Evolutionary conservation across 805 yeast genomes (phyloP).

Genomic region (Trichomonascus vanleenenianus): DNA sequence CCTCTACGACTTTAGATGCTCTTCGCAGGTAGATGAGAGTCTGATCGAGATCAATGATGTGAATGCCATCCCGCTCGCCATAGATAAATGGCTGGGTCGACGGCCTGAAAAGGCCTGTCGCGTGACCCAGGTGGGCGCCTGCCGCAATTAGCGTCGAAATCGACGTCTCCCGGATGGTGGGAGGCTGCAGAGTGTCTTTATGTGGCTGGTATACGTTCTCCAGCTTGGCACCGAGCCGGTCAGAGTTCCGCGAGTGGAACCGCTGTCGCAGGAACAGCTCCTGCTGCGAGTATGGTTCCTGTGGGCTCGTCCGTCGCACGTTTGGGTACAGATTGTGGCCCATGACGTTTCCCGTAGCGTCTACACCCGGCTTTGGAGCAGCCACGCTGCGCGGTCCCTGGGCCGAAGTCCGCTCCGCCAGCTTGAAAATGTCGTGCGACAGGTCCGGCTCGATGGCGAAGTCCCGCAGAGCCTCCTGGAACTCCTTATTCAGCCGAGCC

Average conservation of each 20-base stretch:
- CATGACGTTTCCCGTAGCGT: constrained; percentile 13
- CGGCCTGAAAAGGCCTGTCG: constrained; percentile 61
- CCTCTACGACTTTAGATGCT: constrained; percentile 79
- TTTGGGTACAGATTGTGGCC: constrained; percentile 43
- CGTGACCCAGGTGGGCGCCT: constrained; percentile 92
- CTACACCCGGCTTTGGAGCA: not conserved
- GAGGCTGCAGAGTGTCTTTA: constrained; percentile 54
- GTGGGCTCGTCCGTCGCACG: constrained; percentile 50
- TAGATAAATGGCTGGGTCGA: constrained; percentile 78
- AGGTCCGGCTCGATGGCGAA: constrained; percentile 23
- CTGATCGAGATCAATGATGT: constrained; percentile 81
- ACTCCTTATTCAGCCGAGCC: constrained; percentile 22
- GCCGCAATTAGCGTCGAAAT: constrained; percentile 74
- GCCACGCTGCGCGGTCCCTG: constrained; percentile 6
- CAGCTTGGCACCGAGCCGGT: constrained; percentile 58
- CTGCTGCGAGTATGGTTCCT: constrained; percentile 64
- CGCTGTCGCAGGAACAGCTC: constrained; percentile 71
- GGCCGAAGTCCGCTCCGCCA: constrained; percentile 14
- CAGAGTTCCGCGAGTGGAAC: constrained; percentile 48
- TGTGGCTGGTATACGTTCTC: constrained; percentile 62
- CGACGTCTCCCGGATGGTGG: constrained; percentile 48
- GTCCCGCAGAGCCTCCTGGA: constrained; percentile 21
- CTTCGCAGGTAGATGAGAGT: constrained; percentile 68
- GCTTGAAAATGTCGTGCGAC: constrained; percentile 15
- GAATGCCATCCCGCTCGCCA: constrained; percentile 87